These are phyloP conservation scores for Fusarium mexicanum DNA, from an alignment of 2,329 filamentous ascomycete species.

Conservation along the genomic window DNA sequence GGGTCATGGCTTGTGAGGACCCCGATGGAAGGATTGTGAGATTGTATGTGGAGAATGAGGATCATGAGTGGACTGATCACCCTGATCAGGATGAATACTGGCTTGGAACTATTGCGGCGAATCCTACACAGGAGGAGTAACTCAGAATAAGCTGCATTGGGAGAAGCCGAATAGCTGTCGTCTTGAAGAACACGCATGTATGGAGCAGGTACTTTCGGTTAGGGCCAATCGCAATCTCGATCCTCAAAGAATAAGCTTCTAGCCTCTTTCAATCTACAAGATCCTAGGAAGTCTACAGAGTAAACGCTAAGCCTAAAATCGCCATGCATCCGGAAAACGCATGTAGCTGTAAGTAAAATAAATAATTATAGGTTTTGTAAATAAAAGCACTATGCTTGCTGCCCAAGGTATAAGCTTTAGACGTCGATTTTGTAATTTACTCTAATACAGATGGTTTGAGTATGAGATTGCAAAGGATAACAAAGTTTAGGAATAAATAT, in stretches of 20 bases:
- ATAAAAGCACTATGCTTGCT: rapidly evolving
- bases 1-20: not conserved
- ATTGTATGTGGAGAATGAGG: not conserved
- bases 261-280: not conserved
- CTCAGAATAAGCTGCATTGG: not conserved
- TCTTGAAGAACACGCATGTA: not conserved
- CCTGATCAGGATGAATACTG: not conserved
- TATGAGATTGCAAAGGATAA: rapidly evolving
- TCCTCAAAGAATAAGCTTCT: too few relatives aligned
- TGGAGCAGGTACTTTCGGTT: not conserved
- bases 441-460: rapidly evolving
- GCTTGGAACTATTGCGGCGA: not conserved
- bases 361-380: rapidly evolving
- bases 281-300: not conserved
- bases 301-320: not conserved
- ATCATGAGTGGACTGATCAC: not conserved
- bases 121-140: not conserved
- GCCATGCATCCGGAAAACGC: not conserved
- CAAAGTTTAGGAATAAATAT: rapidly evolving
- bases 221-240: too few relatives aligned
- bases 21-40: not conserved
- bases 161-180: not conserved
- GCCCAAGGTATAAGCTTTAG: rapidly evolving
- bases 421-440: rapidly evolving
- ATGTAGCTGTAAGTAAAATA: rapidly evolving